Percentiles rank a stretch among this genome's conserved stretches.
Evolutionary conservation across 2,329 filamentous ascomycete genomes (phyloP).

Genomic region (Hypoxylon sp.): DNA sequence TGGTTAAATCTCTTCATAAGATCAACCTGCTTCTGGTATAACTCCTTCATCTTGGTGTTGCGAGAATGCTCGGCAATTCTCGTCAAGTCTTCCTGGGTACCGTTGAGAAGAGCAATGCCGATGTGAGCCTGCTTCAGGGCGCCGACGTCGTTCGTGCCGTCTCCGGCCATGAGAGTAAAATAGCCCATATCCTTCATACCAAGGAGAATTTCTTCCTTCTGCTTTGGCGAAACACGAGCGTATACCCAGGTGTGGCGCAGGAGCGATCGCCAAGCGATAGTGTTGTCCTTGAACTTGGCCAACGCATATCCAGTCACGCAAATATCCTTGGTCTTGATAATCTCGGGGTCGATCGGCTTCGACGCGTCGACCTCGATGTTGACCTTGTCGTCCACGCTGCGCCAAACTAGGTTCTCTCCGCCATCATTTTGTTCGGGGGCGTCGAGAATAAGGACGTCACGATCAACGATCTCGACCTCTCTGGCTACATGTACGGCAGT

Average conservation of each 20-base stretch:
- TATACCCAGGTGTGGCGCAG: slow-evolving; percentile 96
- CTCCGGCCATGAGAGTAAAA: slow-evolving; percentile 97
- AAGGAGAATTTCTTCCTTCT: slow-evolving; percentile 98
- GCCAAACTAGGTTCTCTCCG: slow-evolving; percentile 87
- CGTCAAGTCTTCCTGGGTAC: slow-evolving; percentile 87
- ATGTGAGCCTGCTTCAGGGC: slow-evolving; percentile 98
- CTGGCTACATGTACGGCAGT: slow-evolving; percentile 95
- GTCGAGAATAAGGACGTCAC: slow-evolving; percentile 92
- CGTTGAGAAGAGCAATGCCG: slow-evolving; percentile 94
- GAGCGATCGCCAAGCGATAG: slow-evolving; percentile 73
- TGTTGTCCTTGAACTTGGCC: slow-evolving; percentile 83
- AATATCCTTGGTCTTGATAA: slow-evolving; percentile 86
- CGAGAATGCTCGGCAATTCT: slow-evolving; percentile 93
- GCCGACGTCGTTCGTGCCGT: slow-evolving; percentile 97
- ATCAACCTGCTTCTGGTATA: slow-evolving; percentile 94
- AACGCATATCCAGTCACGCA: slow-evolving; percentile 96
- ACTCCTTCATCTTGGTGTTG: slow-evolving; percentile 96
- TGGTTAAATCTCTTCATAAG: slow-evolving; percentile 97
- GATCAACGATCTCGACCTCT: slow-evolving; percentile 96
- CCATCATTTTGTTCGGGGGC: slow-evolving; percentile 88
- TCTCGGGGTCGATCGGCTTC: slow-evolving; percentile 79
- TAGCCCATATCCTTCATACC: slow-evolving; percentile 97
- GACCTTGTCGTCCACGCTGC: slow-evolving; percentile 89
- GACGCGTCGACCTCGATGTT: slow-evolving; percentile 86
- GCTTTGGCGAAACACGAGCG: slow-evolving; percentile 95